Conservation (phyloP, 1,139 yeast species). For the Groenewaldozyma auringiensis region DNA sequence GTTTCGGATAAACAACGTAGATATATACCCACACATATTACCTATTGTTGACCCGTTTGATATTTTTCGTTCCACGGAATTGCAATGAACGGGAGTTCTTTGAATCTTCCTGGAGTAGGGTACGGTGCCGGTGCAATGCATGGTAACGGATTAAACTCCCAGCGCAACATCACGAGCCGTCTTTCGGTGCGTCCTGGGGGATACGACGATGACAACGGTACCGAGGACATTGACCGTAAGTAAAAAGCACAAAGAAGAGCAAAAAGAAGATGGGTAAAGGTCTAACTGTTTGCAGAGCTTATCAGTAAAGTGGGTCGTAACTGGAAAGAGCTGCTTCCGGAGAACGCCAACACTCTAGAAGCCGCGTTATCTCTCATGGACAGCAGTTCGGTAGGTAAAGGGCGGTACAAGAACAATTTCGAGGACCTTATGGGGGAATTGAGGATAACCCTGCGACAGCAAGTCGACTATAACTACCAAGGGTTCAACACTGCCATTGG, state of each 20-base stretch:
- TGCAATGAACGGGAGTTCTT: neutral
- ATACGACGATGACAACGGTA: neutral
- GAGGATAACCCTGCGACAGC: slow-evolving; percentile 46
- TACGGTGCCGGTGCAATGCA: neutral
- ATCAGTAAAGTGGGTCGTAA: slow-evolving; percentile 18
- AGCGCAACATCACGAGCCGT: slow-evolving; percentile 9
- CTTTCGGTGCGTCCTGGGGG: slow-evolving; percentile 9
- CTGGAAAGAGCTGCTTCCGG: slow-evolving; percentile 34
- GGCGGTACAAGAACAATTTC: slow-evolving; percentile 55
- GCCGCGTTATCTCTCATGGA: slow-evolving; percentile 75
- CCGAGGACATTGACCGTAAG: slow-evolving; percentile 8
- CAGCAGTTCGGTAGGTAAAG: slow-evolving; percentile 81
- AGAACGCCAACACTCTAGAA: slow-evolving; percentile 69
- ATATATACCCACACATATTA: no score
- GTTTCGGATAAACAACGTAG: no score
- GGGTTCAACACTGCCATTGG: slow-evolving; percentile 79
- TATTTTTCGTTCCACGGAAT: no score
- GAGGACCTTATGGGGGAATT: slow-evolving; percentile 54
- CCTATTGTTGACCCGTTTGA: no score
- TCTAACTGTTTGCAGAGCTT: slow-evolving; percentile 14
- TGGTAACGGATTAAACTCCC: neutral
- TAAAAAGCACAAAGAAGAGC: no score
- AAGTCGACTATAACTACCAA: slow-evolving; percentile 75
- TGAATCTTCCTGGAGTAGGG: neutral
- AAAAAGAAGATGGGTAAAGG: no score